These are phyloP conservation scores for Suhomyces canberraensis DNA, from an alignment of 805 yeast species.

Conservation along the genomic window DNA sequence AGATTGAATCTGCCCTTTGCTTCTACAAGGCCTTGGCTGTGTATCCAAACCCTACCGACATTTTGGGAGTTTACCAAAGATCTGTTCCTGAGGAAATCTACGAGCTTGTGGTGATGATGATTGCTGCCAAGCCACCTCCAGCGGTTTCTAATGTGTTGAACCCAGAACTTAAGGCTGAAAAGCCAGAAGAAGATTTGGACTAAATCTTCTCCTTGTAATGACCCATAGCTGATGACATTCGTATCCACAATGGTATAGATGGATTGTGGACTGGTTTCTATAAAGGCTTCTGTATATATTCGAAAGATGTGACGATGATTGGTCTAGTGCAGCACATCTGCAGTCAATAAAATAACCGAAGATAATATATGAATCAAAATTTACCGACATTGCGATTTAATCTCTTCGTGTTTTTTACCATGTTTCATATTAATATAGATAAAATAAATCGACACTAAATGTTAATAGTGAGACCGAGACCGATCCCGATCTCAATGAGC, in stretches of 20 bases:
- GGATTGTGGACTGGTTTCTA: background rate
- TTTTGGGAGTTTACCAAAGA: constrained; percentile 85
- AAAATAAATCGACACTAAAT: too few relatives aligned
- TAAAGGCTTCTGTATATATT: constrained; percentile 1
- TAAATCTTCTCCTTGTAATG: constrained; percentile 9
- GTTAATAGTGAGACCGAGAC: too few relatives aligned
- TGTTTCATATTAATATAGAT: too few relatives aligned
- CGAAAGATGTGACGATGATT: background rate
- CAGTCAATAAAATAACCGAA: too few relatives aligned
- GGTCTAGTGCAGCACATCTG: too few relatives aligned
- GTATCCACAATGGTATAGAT: constrained; percentile 1
- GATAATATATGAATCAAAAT: too few relatives aligned
- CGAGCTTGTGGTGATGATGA: constrained; percentile 82
- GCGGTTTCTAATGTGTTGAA: constrained; percentile 63
- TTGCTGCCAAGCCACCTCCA: constrained; percentile 86
- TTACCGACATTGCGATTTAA: too few relatives aligned
- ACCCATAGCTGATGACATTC: constrained; percentile 1
- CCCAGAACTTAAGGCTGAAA: constrained; percentile 15
- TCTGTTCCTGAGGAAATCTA: constrained; percentile 78
- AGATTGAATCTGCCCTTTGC: constrained; percentile 79
- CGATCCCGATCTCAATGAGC: too few relatives aligned
- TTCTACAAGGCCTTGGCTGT: constrained; percentile 92
- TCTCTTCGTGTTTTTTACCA: too few relatives aligned
- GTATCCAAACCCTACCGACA: constrained; percentile 92
- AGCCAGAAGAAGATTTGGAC: constrained; percentile 36